These are phyloP conservation scores for Phytophthora niederhauseri DNA, from an alignment of 352 stramenopile genomes.

Conservation along the genomic window DNA sequence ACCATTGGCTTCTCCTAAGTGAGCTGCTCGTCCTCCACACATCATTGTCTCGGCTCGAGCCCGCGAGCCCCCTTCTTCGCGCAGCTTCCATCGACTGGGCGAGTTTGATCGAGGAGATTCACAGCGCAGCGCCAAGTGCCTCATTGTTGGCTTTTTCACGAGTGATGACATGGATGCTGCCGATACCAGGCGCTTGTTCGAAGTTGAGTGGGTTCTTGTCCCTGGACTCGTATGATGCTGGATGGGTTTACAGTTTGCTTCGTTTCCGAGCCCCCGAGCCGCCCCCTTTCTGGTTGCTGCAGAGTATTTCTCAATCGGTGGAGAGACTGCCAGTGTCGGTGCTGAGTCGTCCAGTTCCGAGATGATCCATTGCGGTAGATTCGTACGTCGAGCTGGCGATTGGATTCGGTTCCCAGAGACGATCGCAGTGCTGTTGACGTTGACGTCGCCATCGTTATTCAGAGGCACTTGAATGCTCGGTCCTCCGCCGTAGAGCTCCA, in stretches of 20 bases:
- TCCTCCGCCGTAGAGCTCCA: constrained; percentile 63
- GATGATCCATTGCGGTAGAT: constrained; percentile 49
- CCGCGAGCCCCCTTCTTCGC: constrained; percentile 19
- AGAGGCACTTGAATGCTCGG: constrained; percentile 57
- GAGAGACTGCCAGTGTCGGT: constrained; percentile 20
- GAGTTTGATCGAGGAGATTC: constrained; percentile 21
- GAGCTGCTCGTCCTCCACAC: too few species aligned
- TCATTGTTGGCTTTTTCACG: constrained; percentile 19
- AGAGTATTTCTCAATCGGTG: constrained; percentile 14
- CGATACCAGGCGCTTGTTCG: constrained; percentile 24
- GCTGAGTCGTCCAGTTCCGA: constrained; percentile 56
- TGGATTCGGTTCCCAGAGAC: background rate
- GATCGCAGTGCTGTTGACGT: background rate
- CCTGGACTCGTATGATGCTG: background rate
- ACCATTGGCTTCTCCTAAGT: too few species aligned
- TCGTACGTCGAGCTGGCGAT: background rate
- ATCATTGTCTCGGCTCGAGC: constrained; percentile 27
- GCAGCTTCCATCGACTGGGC: constrained; percentile 35
- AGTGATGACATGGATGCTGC: constrained; percentile 28
- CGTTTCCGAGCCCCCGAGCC: constrained; percentile 7
- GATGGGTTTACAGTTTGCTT: constrained; percentile 12
- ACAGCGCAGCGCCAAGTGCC: background rate
- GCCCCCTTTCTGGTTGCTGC: constrained; percentile 22
- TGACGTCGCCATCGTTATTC: constrained; percentile 8
- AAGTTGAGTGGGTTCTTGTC: constrained; percentile 8